These are phyloP conservation scores for Nematocida sp. DNA, from an alignment of 371 early-diverging fungal genomes.

Conservation along the genomic window DNA sequence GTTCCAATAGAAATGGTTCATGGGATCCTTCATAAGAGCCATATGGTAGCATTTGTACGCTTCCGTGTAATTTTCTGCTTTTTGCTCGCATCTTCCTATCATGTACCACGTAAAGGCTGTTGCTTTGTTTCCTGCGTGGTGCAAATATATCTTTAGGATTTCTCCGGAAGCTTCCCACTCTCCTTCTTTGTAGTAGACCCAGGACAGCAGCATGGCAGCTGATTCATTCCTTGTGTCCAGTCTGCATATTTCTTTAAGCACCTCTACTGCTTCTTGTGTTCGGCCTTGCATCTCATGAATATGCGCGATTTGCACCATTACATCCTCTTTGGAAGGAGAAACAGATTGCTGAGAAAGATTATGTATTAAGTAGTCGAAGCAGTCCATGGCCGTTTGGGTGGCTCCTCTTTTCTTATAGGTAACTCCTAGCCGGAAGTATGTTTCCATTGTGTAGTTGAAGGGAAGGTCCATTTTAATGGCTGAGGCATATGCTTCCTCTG, in stretches of 20 bases:
- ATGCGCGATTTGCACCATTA: constrained; percentile 34
- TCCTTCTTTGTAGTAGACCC: constrained; percentile 23
- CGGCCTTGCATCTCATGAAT: constrained; percentile 17
- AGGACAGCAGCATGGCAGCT: constrained; percentile 20
- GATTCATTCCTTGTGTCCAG: constrained; percentile 12
- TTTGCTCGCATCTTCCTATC: constrained; percentile 18
- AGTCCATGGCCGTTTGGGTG: constrained; percentile 33
- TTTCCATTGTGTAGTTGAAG: constrained; percentile 19
- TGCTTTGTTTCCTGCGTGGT: neutral
- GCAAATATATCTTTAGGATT: neutral
- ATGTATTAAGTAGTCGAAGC: constrained; percentile 36
- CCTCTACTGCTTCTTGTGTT: constrained; percentile 5
- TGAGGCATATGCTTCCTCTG: constrained; percentile 42
- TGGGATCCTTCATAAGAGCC: constrained; percentile 28
- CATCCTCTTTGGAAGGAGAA: constrained; percentile 30
- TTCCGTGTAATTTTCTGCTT: constrained; percentile 16
- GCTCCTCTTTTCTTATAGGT: constrained; percentile 43
- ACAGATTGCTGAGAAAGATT: constrained; percentile 3
- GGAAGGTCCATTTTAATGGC: constrained; percentile 35
- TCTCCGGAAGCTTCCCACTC: constrained; percentile 3
- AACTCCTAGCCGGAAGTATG: constrained; percentile 37
- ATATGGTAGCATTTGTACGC: constrained; percentile 29
- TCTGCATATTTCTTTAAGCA: constrained; percentile 16
- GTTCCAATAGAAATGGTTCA: constrained; percentile 39
- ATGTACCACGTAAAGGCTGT: constrained; percentile 39